Base-by-base conservation (phyloP, 768 basidiomycete species). In the Butyriboletus loyo region DNA sequence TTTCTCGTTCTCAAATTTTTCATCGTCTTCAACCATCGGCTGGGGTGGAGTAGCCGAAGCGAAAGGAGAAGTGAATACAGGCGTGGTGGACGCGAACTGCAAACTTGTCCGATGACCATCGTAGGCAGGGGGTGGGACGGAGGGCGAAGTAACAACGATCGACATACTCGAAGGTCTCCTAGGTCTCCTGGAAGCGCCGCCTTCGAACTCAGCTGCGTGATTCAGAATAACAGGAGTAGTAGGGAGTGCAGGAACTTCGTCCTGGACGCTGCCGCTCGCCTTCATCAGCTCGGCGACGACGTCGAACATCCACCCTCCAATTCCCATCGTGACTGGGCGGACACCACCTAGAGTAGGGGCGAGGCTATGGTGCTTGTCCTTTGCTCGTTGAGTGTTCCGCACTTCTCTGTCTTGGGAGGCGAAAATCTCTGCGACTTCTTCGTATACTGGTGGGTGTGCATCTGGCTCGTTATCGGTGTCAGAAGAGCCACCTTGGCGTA, bases 271-370 rank as follows among this genome's bases (percentile, higher is more conserved):
- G 15, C 9, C 38, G 24, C 52, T 44, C 4, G 46, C 60, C 46
- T 68, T 71, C 1, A 84, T 84, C 19, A 90, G 70, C 42, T 88
- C 87, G 0, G 82, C 77, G 32, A 92, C 77, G 51, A 78, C 89
- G 34, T 92, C 88, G 52, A 89, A 80, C 89, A 91, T 90, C 90
- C 90, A 92, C 57, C 82, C 82, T n/a, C 85, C 84, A 22, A 86
- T 72, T 6, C 46, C 50, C 54, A 40, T 63, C 0, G 86, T 83
- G 38, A 83, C 63, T 1, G 82, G 83, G 7, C 84, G 80, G 28
- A 82, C 72, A 5, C 69, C 59, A 21, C 47, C 56, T 32, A 68
- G 44, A 5, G 66, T 67, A 0, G 69, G 71, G 1, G 67, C 70
- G 37, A 79, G 66, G 53, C 77, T 80, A 50, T 77, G 73, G 38